Conservation (phyloP, 208 protist genomes). For the Endotrypanum monterogeii region DNA sequence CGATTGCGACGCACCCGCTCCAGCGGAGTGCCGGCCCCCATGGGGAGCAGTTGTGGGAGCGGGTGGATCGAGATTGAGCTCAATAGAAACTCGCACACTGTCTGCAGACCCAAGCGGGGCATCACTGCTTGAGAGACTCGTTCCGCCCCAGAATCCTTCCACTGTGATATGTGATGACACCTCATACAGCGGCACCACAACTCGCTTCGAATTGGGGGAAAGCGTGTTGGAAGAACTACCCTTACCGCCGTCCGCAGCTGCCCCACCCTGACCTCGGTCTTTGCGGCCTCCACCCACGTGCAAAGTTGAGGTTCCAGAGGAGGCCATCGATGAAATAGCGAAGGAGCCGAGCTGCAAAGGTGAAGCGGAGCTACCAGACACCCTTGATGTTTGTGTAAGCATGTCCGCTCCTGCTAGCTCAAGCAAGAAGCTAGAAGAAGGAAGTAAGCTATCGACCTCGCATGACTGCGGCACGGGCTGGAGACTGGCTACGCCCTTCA, state of each 20-base stretch:
- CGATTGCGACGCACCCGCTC: background rate
- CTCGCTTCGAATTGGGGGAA: conserved; percentile 13
- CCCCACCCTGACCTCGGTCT: background rate
- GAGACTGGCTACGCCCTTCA: conserved; percentile 47
- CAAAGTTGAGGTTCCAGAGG: background rate
- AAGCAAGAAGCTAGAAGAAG: conserved; percentile 18
- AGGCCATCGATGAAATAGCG: background rate
- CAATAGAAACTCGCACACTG: conserved; percentile 5
- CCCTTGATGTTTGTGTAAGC: background rate
- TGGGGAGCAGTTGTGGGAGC: background rate
- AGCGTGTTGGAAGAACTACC: background rate
- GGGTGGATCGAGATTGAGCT: conserved; percentile 2
- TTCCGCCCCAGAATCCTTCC: conserved; percentile 24
- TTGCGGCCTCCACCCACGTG: conserved; percentile 4
- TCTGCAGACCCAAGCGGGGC: conserved; percentile 1
- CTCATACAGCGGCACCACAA: conserved; percentile 21
- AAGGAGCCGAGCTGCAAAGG: background rate
- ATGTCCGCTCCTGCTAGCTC: conserved; percentile 18
- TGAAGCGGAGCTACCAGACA: background rate
- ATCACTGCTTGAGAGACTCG: background rate
- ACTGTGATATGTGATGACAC: conserved; percentile 27
- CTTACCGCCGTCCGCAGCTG: conserved; percentile 8
- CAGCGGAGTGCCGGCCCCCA: background rate
- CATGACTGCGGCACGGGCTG: conserved; percentile 28
- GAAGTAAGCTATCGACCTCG: conserved; percentile 27